Evolutionary conservation across 1,139 yeast genomes (phyloP).

Genomic region (Saccharomyces hybrid): DNA sequence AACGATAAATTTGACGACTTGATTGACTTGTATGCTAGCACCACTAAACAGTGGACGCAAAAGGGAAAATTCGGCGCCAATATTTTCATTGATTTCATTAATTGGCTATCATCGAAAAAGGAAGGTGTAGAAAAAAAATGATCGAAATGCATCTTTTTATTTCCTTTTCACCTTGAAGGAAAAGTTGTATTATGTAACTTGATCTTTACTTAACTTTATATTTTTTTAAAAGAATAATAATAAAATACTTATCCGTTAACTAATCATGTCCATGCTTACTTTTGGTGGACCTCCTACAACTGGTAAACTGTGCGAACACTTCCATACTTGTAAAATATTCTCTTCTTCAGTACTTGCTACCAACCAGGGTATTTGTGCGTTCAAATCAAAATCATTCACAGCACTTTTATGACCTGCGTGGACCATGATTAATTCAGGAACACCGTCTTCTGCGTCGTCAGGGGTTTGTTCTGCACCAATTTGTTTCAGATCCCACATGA

Average conservation of each 20-base stretch:
- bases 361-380: slow-evolving; percentile 61
- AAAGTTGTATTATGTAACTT: background rate
- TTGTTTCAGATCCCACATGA: slow-evolving; percentile 64
- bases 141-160: background rate
- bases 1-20: slow-evolving; percentile 33
- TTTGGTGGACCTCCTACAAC: slow-evolving; percentile 21
- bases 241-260: slow-evolving; percentile 8
- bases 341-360: slow-evolving; percentile 69
- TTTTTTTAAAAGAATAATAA: background rate
- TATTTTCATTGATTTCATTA: slow-evolving; percentile 69
- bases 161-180: too few relatives aligned
- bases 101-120: slow-evolving; percentile 57
- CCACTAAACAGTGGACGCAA: slow-evolving; percentile 56
- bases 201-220: background rate
- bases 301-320: slow-evolving; percentile 47
- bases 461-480: slow-evolving; percentile 75
- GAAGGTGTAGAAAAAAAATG: background rate
- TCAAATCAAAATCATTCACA: slow-evolving; percentile 64
- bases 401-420: slow-evolving; percentile 82
- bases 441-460: slow-evolving; percentile 75
- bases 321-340: slow-evolving; percentile 72
- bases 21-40: slow-evolving; percentile 47
- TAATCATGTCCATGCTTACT: slow-evolving; percentile 15
- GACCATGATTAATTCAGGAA: slow-evolving; percentile 75
- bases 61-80: slow-evolving; percentile 49